Conservation (phyloP, 169 alveolate genomes). For the Eimeria nieschulzi region DNA sequence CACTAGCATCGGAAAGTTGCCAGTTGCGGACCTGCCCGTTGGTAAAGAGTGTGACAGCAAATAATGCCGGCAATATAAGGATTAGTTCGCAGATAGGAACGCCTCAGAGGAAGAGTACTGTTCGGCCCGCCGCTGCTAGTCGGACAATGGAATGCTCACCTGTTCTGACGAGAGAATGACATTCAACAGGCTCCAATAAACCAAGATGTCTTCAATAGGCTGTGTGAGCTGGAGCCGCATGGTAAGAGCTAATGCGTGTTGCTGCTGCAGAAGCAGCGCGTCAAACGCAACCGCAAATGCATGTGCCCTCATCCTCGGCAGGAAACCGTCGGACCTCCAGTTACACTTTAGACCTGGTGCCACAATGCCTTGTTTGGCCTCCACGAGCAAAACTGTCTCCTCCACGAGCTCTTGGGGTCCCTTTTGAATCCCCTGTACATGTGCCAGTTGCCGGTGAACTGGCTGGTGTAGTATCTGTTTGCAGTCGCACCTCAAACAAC, state of each 20-base stretch:
- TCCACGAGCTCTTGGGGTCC: background rate
- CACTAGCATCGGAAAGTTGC: no score
- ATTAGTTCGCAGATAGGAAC: no score
- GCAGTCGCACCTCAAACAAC: background rate
- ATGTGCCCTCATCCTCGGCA: background rate
- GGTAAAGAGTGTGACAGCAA: no score
- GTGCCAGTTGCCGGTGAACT: background rate
- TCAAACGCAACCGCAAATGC: background rate
- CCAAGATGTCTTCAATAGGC: background rate
- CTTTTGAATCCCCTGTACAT: background rate
- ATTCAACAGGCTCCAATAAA: background rate
- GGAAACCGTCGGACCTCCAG: background rate
- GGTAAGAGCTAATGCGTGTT: background rate
- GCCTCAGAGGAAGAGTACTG: no score
- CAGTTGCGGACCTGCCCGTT: no score
- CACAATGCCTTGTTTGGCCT: background rate
- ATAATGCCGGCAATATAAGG: no score
- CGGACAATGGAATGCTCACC: background rate
- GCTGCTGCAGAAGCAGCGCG: slow-evolving; percentile 21
- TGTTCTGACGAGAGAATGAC: background rate
- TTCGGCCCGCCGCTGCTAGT: background rate
- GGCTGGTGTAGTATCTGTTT: background rate
- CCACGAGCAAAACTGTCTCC: background rate
- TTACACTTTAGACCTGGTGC: background rate
- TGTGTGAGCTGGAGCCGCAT: background rate